Base-by-base conservation (phyloP, 1,139 yeast species). In the Debaryomyces coudertii region DNA sequence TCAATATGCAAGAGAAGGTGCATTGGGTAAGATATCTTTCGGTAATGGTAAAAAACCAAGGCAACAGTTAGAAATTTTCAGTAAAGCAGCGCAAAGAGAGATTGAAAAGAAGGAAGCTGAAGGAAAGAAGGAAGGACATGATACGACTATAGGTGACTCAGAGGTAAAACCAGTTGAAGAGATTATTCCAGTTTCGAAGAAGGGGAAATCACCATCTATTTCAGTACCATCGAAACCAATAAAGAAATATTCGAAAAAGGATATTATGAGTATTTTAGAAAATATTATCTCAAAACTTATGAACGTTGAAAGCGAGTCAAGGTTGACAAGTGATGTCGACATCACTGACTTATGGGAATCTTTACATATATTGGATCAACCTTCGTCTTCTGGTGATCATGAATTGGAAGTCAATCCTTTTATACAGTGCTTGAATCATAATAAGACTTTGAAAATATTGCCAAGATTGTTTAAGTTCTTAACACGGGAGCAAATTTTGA, bases 391-490 rank as follows among this genome's bases (percentile, higher is more conserved):
- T 18, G 79, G 77, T 7, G 76, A 69, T 47, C 71, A 68, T 45
- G 76, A 69, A 53, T 60, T 67, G 12, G 76, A 70, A 49, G 74
- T 83, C 33, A 89, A 88, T 59, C 96, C 96, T 34, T 92, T 93
- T 58, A 82, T 90, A 52, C 90, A 90, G 55, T 84, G 90, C 64
- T 76, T 93, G 56, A 82, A 88, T 36, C 89, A 86, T 61, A 89
- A 88, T 60, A 93, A 93, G 70, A 95, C 96, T 48, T 83, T 90
- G 72, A 92, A 90, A 66, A 79, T 90, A 37, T 84, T 93, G 70
- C 92, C 93, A 40, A 83, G 99, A 67, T 79, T 90, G 50, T 90
- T 90, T 76, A 86, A 90, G 61, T 90, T 90, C 63, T 77, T 93
- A 60, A 73, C 80, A 41, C 78, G 86, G 54, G 90, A 87, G 58